Evolutionary conservation across 2,329 filamentous ascomycete genomes (phyloP), one percentile per base, ranked within the genome.

Genomic region (Venturia effusa): DNA sequence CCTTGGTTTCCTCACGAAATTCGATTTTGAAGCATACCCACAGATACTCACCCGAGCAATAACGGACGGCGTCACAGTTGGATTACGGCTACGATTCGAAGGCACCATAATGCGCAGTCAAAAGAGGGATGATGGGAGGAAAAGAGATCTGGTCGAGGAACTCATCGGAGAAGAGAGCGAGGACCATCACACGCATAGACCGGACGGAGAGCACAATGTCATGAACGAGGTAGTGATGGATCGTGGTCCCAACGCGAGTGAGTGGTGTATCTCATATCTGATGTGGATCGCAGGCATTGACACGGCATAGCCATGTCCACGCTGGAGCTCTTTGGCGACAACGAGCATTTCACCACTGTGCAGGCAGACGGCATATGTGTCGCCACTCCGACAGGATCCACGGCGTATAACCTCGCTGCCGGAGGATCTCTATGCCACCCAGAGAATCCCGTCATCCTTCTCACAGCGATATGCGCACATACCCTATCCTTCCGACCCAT

Each of bases 151-250:
- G 8, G 88, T 97, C 0, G 92, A 97, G 72, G 92, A 97, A 72
- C 77, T 97, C 59, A 88, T 96, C 61, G 92, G 90, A 5, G 89
- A 93, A 71, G 90, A 93, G 76, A 85, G 84, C 59, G 90, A 92
- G 57, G 89, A 95, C 69, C 86, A 89, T 69, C 85, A 88, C 68
- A 97, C 93, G 0, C 94, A 97, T 77, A 83, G 80, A 51, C 92
- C 92, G 0, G 90, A 94, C 69, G 85, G 86, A 45, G 92, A 89
- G 1, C 91, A 87, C 73, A 90, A 96, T 74, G 96, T 97, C 65
- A 78, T 99, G 67, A 99, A 99, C 70, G 94, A 99, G 73, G 86
- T 97, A n/a, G 93, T 99, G 10, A 85, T 97, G 37, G 94, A 99
- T 71, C 84, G 94, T 22, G 94, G 94, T 0, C 94, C 94, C 7